Evolutionary conservation across 2,329 filamentous ascomycete genomes (phyloP).

Genomic region (Pseudohalonectria lignicola): DNA sequence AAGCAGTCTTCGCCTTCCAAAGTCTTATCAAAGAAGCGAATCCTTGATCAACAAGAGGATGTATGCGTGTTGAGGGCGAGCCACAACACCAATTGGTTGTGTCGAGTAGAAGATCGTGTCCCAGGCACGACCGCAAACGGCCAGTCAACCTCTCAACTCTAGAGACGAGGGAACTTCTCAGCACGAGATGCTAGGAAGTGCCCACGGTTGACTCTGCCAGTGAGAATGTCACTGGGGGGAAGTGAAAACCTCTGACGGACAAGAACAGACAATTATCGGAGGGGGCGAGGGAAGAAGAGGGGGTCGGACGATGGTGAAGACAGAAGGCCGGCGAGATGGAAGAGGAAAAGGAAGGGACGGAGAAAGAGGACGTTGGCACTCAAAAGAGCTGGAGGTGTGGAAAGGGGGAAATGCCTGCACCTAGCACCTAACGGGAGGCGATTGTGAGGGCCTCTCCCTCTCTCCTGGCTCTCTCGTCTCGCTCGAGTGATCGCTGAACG

Average conservation of each 20-base stretch:
- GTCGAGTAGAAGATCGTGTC: not conserved
- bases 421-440: not conserved
- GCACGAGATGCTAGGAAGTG: too few species aligned
- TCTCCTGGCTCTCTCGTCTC: too few species aligned
- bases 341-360: constrained; percentile 2
- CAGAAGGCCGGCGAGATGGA: not conserved
- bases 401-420: not conserved
- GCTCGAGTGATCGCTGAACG: too few species aligned
- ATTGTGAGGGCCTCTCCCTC: constrained; percentile 5
- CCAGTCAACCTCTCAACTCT: too few species aligned
- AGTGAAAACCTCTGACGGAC: not conserved
- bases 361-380: not conserved
- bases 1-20: too few species aligned
- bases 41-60: not conserved
- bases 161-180: too few species aligned
- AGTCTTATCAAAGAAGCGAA: constrained; percentile 1
- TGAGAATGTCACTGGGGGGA: too few species aligned
- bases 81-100: not conserved
- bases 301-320: not conserved
- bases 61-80: too few species aligned
- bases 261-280: not conserved
- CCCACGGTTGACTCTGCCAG: not conserved
- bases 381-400: not conserved
- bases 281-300: constrained; percentile 1
- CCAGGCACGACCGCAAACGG: not conserved